Percentiles rank a stretch among this genome's conserved stretches.
Evolutionary conservation across 495 filamentous ascomycete genomes (phyloP).

Genomic region (Hypoxylon lienhwacheense): DNA sequence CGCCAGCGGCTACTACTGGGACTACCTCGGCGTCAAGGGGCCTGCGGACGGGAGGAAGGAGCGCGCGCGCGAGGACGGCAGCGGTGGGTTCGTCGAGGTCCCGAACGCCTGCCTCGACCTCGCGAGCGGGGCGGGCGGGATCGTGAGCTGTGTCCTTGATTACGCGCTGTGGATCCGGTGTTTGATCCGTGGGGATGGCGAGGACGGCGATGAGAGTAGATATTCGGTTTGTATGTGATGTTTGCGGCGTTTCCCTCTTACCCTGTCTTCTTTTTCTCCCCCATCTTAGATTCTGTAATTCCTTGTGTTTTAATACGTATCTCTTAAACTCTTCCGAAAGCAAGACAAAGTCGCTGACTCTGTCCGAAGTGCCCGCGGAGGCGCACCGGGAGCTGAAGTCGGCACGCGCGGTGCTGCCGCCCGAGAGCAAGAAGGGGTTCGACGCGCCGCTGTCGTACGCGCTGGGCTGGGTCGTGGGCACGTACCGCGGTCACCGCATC

Average conservation of each 20-base stretch:
- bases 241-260: background rate
- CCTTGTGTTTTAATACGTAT: background rate
- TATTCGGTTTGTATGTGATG: conserved; percentile 24
- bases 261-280: background rate
- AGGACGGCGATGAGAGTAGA: conserved; percentile 2
- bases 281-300: background rate
- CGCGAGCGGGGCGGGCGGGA: conserved; percentile 53
- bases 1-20: conserved; percentile 39
- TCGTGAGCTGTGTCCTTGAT: conserved; percentile 56
- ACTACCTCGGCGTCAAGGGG: conserved; percentile 10
- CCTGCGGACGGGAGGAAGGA: background rate
- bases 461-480: conserved; percentile 49
- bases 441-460: conserved; percentile 44
- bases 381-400: conserved; percentile 45
- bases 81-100: conserved; percentile 14
- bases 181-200: conserved; percentile 22
- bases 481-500: conserved; percentile 48
- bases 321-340: background rate
- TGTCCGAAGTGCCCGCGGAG: conserved; percentile 31
- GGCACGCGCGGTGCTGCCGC: conserved; percentile 40
- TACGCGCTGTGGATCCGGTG: conserved; percentile 54
- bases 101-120: conserved; percentile 27
- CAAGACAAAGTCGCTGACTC: background rate
- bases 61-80: background rate
- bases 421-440: conserved; percentile 7